These are phyloP conservation scores for Kernera saxatilis DNA, from an alignment of 345 rosid species.

Conservation along the genomic window DNA sequence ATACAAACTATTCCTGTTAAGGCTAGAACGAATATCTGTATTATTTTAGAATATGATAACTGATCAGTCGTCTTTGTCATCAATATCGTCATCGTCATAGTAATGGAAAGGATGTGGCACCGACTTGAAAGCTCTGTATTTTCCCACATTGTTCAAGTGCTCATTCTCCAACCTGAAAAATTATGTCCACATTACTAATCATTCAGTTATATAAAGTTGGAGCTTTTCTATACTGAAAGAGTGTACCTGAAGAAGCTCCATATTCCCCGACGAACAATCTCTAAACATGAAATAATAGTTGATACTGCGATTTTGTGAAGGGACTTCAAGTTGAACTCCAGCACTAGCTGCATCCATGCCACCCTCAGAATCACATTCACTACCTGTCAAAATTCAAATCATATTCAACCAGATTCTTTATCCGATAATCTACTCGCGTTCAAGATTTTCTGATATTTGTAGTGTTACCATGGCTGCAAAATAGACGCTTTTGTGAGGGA, in stretches of 20 bases:
- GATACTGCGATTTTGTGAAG: constrained; percentile 45
- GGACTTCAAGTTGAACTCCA: constrained; percentile 42
- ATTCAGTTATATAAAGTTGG: background rate
- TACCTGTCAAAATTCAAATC: constrained; percentile 28
- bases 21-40: background rate
- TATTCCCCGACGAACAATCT: constrained; percentile 57
- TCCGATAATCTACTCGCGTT: background rate
- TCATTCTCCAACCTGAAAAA: constrained; percentile 32
- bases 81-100: constrained; percentile 22
- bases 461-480: constrained; percentile 57
- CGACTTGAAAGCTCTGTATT: constrained; percentile 33
- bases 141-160: constrained; percentile 35
- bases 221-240: background rate
- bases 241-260: constrained; percentile 86
- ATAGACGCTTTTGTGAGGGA: constrained; percentile 63
- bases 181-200: background rate
- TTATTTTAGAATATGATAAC: background rate
- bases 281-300: constrained; percentile 49
- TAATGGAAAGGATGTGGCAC: constrained; percentile 39
- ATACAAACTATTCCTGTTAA: background rate
- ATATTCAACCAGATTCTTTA: background rate
- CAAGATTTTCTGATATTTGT: background rate
- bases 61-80: constrained; percentile 30
- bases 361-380: constrained; percentile 50
- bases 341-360: constrained; percentile 64